phyloP scores from a whole-genome alignment of 306 rosid genomes.

The Heteromeles arbutifolia region DNA sequence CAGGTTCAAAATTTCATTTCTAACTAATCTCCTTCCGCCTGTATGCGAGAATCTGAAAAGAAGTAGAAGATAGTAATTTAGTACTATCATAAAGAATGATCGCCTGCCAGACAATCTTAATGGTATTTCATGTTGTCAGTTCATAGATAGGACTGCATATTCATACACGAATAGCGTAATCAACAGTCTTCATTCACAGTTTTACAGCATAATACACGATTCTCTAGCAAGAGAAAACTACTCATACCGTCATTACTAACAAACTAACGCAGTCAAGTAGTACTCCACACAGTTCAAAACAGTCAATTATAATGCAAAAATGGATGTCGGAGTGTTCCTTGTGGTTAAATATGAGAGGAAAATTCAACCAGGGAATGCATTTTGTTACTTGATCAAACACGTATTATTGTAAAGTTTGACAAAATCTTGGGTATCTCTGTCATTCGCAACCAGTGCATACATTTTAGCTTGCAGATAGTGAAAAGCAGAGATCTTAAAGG shows the following conservation, averaged over 20 bases:
- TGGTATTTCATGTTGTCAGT: neutral
- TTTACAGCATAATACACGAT: neutral
- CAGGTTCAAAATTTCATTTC: neutral
- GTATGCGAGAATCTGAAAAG: slow-evolving; percentile 76
- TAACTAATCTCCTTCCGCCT: slow-evolving; percentile 43
- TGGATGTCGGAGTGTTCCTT: neutral
- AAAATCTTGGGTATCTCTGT: neutral
- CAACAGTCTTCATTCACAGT: too few relatives aligned
- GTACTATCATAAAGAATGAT: neutral
- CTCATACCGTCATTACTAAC: neutral
- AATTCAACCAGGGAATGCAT: neutral
- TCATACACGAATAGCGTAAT: neutral
- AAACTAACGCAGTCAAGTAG: too few relatives aligned
- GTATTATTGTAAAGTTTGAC: neutral
- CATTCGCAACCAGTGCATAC: neutral
- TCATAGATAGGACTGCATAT: neutral
- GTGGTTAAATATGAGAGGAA: neutral
- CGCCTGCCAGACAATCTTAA: neutral
- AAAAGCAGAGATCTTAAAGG: neutral
- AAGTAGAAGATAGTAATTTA: slow-evolving; percentile 3
- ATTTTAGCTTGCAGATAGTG: neutral
- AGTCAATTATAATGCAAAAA: neutral
- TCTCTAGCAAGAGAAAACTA: neutral
- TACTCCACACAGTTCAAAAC: neutral
- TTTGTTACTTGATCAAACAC: neutral